Conservation (phyloP, 1,284 basidiomycete genomes). For the Leccinum glutinopallens region DNA sequence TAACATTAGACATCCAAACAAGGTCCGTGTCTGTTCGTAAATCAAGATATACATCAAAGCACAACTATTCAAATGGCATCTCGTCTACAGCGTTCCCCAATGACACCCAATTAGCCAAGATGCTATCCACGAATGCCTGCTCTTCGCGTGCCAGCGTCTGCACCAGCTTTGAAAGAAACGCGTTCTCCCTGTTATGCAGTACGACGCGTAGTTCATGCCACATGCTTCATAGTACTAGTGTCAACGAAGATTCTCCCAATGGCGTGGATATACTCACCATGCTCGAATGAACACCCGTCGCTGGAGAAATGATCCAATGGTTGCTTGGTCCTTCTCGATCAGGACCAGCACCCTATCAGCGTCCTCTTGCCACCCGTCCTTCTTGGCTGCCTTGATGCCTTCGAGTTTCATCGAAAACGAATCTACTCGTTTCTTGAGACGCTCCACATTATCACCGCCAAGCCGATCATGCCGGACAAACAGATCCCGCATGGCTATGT, state of each 20-base stretch:
- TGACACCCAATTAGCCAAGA: constrained; percentile 72
- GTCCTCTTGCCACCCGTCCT: constrained; percentile 82
- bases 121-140: constrained; percentile 60
- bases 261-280: constrained; percentile 51
- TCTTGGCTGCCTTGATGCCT: constrained; percentile 63
- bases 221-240: constrained; percentile 61
- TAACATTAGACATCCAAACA: constrained; percentile 15
- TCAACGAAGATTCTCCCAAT: constrained; percentile 6
- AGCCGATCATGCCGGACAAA: constrained; percentile 82
- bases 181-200: constrained; percentile 85
- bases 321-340: constrained; percentile 78
- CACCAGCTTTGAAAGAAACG: constrained; percentile 73
- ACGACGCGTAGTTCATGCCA: constrained; percentile 92
- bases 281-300: constrained; percentile 83
- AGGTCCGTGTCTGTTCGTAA: constrained; percentile 11
- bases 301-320: constrained; percentile 68
- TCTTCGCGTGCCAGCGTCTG: constrained; percentile 76
- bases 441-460: constrained; percentile 83
- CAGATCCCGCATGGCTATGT: constrained; percentile 81
- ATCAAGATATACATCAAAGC: constrained; percentile 18
- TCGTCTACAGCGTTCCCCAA: constrained; percentile 68
- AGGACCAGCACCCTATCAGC: constrained; percentile 68
- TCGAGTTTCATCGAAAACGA: constrained; percentile 75
- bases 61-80: constrained; percentile 79
- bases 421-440: constrained; percentile 84